Conservation (phyloP, 305 asterid species). For the Fraxinus latifolia region DNA sequence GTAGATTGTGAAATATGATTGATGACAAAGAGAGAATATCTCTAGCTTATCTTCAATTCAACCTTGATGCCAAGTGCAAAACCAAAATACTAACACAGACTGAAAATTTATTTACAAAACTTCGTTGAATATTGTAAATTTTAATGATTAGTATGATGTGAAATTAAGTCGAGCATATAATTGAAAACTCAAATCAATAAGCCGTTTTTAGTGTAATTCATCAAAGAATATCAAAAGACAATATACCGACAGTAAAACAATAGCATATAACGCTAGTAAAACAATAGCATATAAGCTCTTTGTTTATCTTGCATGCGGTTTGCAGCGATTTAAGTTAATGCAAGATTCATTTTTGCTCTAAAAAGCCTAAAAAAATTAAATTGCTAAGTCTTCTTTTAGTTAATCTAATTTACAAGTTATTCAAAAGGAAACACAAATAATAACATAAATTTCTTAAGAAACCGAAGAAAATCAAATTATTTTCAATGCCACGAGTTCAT, state of each 20-base stretch:
- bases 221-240: neutral
- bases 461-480: neutral
- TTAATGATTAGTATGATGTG: too few species aligned
- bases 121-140: neutral
- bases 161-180: neutral
- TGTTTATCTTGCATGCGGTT: neutral
- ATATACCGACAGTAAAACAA: neutral
- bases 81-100: neutral
- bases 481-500: neutral
- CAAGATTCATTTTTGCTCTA: neutral
- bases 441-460: neutral
- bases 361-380: too few species aligned
- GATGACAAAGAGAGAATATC: neutral
- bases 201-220: neutral
- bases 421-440: neutral
- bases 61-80: neutral
- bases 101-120: too few species aligned
- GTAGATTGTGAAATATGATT: neutral
- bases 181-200: neutral
- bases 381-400: too few species aligned
- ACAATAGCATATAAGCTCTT: neutral
- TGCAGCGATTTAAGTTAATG: too few species aligned
- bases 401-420: neutral
- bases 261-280: neutral
- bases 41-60: neutral